phyloP scores from a whole-genome alignment of 441 rosid genomes.

The Pelargonium fulgidum region DNA sequence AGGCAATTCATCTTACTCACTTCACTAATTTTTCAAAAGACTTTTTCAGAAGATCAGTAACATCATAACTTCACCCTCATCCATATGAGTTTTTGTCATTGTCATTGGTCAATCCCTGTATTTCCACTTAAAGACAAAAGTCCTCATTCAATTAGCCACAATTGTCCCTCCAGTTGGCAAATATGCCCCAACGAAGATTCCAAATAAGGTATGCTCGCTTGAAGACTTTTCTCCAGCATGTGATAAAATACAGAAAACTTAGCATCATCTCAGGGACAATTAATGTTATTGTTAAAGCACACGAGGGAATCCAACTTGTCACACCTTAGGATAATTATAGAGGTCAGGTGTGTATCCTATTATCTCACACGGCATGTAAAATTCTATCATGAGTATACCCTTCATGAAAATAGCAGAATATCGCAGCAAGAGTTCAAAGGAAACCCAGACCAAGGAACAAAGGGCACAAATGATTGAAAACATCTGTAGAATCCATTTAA shows the following conservation, averaged over 20 bases:
- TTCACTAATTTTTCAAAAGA: not conserved
- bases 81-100: not conserved
- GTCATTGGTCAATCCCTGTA: constrained; percentile 2
- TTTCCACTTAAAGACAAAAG: not conserved
- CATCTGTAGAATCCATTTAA: constrained; percentile 1
- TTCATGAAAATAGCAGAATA: constrained; percentile 7
- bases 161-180: constrained; percentile 8
- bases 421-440: not conserved
- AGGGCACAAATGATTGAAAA: not conserved
- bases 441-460: constrained; percentile 1
- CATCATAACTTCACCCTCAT: not conserved
- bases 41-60: not conserved
- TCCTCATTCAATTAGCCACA: not conserved
- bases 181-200: constrained; percentile 8
- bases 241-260: not conserved
- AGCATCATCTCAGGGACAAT: not conserved
- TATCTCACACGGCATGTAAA: not conserved
- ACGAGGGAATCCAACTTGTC: constrained; percentile 3
- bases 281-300: not conserved
- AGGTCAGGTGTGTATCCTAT: constrained; percentile 7
- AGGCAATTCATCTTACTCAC: not conserved
- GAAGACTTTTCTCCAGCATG: constrained; percentile 4
- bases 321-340: not conserved
- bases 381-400: not conserved
- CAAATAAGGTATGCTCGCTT: not conserved